Evolutionary conservation across 2,329 filamentous ascomycete species (phyloP), one percentile per base, ranked within the genome.

Genomic region (Colletotrichum sp.): DNA sequence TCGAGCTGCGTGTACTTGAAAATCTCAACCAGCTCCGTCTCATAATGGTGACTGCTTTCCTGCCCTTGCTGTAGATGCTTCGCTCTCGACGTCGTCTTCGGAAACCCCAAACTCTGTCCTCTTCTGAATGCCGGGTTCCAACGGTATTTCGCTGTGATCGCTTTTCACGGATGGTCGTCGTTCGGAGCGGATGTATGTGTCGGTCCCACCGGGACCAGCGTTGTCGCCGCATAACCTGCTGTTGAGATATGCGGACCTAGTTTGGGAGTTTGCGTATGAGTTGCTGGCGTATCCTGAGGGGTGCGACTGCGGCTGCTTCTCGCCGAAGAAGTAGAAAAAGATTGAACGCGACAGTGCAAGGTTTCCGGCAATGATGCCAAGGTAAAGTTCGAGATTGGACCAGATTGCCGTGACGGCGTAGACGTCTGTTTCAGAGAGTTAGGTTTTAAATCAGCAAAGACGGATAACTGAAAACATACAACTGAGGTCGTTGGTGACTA

Each of bases 351-450:
- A 77, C 61, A 69, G 80, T 75, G 65, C 76, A 4, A 81, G 78
- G 24, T 81, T 81, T 34, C 77, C 83, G n/a, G 81, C 82, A 8
- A 83, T 79, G 21, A 85, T 83, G 31, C 83, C 84, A 1, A 85
- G 76, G 29, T 81, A 81, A 0, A 82, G 79, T 74, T 85, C 84
- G 58, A 84, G 75, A 12, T 84, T 79, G 15, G 80, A 83, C 83
- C 83, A 85, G 51, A 84, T 83, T 33, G 82, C 83, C 2, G 81
- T 80, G 13, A 82, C 80, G 47, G 78, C 79, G 57, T 81, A 83
- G 7, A 79, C 76, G 72, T 79, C 82, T 83, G 36, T n/a, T 12
- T 33, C n/a, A 8, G 13, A 27, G 68, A 27, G 68, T 71, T 61
- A 71, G 69, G n/a, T 1, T 11, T 38, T 4, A n/a, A 8, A 27